phyloP scores from a whole-genome alignment of 2,329 filamentous ascomycete genomes.

The Colletotrichum coccodes region DNA sequence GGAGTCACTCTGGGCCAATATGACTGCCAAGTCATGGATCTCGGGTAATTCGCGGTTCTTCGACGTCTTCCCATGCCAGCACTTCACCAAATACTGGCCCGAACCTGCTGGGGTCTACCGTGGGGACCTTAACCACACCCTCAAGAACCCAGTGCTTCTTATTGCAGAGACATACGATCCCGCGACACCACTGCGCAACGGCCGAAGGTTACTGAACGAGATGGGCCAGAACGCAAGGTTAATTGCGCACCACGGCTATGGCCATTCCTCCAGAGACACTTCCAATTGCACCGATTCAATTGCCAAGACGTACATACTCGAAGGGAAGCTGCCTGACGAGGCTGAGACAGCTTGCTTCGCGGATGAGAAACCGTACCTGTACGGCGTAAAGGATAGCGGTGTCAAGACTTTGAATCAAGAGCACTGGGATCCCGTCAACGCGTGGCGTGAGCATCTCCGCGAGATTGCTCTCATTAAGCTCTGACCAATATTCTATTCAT shows the following conservation, averaged over 20 bases:
- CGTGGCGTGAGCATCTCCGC: constrained; percentile 8
- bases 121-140: constrained; percentile 54
- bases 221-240: constrained; percentile 61
- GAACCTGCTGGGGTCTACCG: constrained; percentile 57
- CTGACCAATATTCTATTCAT: background rate
- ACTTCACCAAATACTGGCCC: constrained; percentile 57
- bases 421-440: constrained; percentile 4
- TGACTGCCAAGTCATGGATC: constrained; percentile 57
- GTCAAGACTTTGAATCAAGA: background rate
- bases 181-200: constrained; percentile 60
- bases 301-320: constrained; percentile 50
- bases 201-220: constrained; percentile 52
- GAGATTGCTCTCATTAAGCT: background rate
- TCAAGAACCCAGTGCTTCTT: constrained; percentile 56
- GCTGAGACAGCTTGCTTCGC: constrained; percentile 57
- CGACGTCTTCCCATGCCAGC: constrained; percentile 56
- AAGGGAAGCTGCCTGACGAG: constrained; percentile 51
- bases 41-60: constrained; percentile 59
- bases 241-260: constrained; percentile 60
- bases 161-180: constrained; percentile 62
- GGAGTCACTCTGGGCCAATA: constrained; percentile 56
- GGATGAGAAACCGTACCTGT: constrained; percentile 58
- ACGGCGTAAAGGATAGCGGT: constrained; percentile 41
- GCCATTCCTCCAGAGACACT: constrained; percentile 56
- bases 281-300: constrained; percentile 57